Base-by-base conservation (phyloP, 2,329 filamentous ascomycete genomes). In the Fonsecaea monophora region DNA sequence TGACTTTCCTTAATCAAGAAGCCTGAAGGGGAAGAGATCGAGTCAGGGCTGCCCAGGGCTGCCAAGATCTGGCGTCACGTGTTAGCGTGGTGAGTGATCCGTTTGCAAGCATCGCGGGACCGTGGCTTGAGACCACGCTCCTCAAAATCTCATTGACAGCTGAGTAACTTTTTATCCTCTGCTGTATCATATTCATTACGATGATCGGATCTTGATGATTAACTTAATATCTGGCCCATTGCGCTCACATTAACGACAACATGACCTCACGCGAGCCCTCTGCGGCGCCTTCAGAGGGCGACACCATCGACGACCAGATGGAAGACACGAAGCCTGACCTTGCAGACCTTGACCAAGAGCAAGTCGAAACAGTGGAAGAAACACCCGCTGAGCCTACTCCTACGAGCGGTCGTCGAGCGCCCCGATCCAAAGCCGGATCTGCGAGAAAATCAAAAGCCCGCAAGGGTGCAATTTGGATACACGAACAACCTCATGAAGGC, bases 201-300 rank as follows among this genome's bases (percentile, higher is more conserved):
- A 30, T 42, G 40, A 32, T 60, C 37, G 15, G n/a, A 13, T 34
- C 30, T 40, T 50, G 4, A 30, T 60, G 42, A 45, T 60, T n/a
- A 13, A 37, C 4, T 12, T 13, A n/a, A 34, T 4, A 25, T 35
- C 32, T 34, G 2, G 4, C 30, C 38, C 8, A 35, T 18, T 1
- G 53, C 21, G 15, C 15, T 34, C 30, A 34, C 25, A 4, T 55
- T 15, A 4, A n/a, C 53, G 50, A 50, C 40, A 68, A 37, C n/a
- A 70, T 71, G 70, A 62, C 69, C n/a, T 71, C 70, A 32, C 71
- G 68, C 53, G 70, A 69, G 53, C 62, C 66, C 21, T 71, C 71
- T 21, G 58, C 62, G 42, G 68, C 67, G 37, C 62, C 68, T 21
- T 72, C 71, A 21, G 71, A 71, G 21, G 60, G 59, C 15, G 70